Percentiles rank a stretch among this genome's conserved stretches.
phyloP scores from a whole-genome alignment of 106 monocot genomes.

The Dioscorea alata region DNA sequence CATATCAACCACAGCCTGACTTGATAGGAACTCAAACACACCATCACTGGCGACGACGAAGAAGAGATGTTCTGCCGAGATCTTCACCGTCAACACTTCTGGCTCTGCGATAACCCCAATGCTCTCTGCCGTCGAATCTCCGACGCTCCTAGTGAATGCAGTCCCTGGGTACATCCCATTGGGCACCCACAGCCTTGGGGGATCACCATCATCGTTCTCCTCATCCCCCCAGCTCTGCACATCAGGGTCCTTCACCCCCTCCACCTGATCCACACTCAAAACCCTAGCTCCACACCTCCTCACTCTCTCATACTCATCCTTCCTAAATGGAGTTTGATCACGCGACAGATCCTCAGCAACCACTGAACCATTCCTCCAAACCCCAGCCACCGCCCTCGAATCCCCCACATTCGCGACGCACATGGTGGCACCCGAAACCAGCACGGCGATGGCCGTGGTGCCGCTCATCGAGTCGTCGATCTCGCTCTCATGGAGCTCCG shows the following conservation, averaged over 20 bases:
- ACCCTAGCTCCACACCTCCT: slow-evolving; percentile 67
- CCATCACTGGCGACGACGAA: slow-evolving; percentile 89
- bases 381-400: slow-evolving; percentile 64
- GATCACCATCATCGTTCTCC: slow-evolving; percentile 71
- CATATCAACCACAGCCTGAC: slow-evolving; percentile 80
- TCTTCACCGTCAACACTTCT: slow-evolving; percentile 51
- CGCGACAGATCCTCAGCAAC: slow-evolving; percentile 57
- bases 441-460: slow-evolving; percentile 73
- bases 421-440: slow-evolving; percentile 42
- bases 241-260: slow-evolving; percentile 59
- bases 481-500: slow-evolving; percentile 46
- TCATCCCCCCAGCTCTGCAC: slow-evolving; percentile 69
- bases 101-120: slow-evolving; percentile 77
- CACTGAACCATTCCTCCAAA: slow-evolving; percentile 31
- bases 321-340: slow-evolving; percentile 84
- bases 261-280: slow-evolving; percentile 74
- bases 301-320: slow-evolving; percentile 84
- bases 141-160: slow-evolving; percentile 86
- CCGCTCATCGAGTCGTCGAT: slow-evolving; percentile 89
- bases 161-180: slow-evolving; percentile 87
- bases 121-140: slow-evolving; percentile 66
- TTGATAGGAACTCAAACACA: slow-evolving; percentile 89
- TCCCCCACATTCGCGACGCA: slow-evolving; percentile 85
- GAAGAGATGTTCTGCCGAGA: slow-evolving; percentile 49
- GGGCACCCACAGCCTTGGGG: slow-evolving; percentile 81